phyloP scores from a whole-genome alignment of 495 filamentous ascomycete genomes.

The Glonium stellatum region DNA sequence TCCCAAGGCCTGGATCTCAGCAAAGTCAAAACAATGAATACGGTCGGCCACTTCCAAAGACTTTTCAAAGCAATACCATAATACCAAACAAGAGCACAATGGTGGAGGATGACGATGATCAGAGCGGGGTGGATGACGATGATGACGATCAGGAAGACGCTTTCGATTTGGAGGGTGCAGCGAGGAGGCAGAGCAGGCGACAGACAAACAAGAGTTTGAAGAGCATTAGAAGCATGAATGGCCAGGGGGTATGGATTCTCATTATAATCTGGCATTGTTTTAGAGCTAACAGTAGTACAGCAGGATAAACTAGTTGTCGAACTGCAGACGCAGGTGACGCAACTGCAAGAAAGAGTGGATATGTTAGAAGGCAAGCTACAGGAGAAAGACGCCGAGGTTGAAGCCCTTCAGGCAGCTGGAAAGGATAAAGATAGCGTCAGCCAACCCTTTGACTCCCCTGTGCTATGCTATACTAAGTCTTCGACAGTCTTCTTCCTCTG shows the following conservation, averaged over 20 bases:
- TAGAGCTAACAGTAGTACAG: not conserved
- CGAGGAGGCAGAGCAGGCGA: slow-evolving; percentile 33
- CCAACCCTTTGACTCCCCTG: not conserved
- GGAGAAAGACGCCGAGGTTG: slow-evolving; percentile 53
- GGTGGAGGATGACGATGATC: slow-evolving; percentile 91
- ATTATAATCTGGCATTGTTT: not conserved
- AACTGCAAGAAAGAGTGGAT: slow-evolving; percentile 67
- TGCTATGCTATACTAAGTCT: not conserved
- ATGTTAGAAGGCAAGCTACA: slow-evolving; percentile 57
- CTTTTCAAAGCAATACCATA: slow-evolving; percentile 92
- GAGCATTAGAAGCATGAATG: slow-evolving; percentile 10
- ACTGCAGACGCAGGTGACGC: slow-evolving; percentile 62
- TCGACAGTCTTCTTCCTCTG: slow-evolving; percentile 33
- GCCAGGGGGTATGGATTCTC: slow-evolving; percentile 5
- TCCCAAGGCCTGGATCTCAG: slow-evolving; percentile 17
- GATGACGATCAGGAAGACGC: slow-evolving; percentile 59
- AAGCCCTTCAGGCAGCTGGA: slow-evolving; percentile 35
- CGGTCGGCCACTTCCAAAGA: slow-evolving; percentile 69
- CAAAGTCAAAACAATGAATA: slow-evolving; percentile 38
- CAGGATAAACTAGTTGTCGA: slow-evolving; percentile 22
- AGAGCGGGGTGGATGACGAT: slow-evolving; percentile 49
- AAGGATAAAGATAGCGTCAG: slow-evolving; percentile 45
- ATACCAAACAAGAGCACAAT: slow-evolving; percentile 97
- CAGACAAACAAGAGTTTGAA: slow-evolving; percentile 43
- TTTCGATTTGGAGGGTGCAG: slow-evolving; percentile 52